These are phyloP conservation scores for Yamagishiella unicocca DNA, from an alignment of 139 green algal genomes.

Conservation along the genomic window DNA sequence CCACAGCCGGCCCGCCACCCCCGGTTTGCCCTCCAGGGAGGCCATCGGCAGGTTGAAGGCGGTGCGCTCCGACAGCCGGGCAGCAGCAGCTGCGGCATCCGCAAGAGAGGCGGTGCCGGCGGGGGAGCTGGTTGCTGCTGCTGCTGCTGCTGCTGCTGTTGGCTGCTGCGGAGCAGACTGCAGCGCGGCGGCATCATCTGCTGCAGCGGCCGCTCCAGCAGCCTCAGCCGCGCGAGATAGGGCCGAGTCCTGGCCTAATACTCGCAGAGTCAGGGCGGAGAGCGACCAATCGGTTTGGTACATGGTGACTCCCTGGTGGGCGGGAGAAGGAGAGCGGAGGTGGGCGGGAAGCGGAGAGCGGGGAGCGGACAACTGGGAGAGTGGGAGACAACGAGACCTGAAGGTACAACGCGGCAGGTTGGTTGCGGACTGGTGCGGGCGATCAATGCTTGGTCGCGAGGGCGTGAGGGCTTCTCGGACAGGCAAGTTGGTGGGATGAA, in stretches of 20 bases:
- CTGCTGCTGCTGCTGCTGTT: no score
- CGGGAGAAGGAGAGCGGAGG: neutral
- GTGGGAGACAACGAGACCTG: no score
- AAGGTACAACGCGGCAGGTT: no score
- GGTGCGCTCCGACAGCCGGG: neutral
- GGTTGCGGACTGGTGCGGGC: no score
- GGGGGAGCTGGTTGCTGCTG: no score
- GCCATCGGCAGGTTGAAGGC: constrained; percentile 90
- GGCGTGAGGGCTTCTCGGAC: no score
- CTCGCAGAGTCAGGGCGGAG: constrained; percentile 78
- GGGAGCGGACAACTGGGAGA: no score
- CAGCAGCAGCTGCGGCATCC: neutral
- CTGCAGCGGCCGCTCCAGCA: neutral
- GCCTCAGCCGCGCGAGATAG: constrained; percentile 6
- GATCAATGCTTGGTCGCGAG: no score
- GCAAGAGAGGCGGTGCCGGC: neutral
- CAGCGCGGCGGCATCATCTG: no score
- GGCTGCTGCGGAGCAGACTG: no score
- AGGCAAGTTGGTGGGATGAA: no score
- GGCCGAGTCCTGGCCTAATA: constrained; percentile 48
- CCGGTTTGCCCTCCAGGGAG: constrained; percentile 75
- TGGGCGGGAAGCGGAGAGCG: no score
- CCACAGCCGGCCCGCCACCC: constrained; percentile 74
- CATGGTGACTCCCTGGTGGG: constrained; percentile 79
- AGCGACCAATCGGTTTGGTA: constrained; percentile 98